Conservation (phyloP, 495 filamentous ascomycete species). For the Talaromyces nanjingensis region DNA sequence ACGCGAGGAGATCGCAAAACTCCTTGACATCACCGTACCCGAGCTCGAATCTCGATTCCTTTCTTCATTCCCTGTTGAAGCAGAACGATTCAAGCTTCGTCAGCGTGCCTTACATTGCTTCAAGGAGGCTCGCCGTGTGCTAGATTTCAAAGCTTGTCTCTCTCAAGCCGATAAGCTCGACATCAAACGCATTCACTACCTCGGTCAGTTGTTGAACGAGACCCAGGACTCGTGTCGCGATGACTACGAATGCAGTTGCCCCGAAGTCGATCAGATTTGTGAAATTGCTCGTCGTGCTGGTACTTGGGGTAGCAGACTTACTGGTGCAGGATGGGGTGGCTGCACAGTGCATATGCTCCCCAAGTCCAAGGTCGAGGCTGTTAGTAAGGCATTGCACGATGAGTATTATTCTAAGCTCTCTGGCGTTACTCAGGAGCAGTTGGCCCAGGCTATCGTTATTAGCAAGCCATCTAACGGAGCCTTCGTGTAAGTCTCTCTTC, state of each 20-base stretch:
- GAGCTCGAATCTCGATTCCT: slow-evolving; percentile 71
- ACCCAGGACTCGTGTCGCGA: slow-evolving; percentile 82
- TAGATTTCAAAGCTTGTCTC: slow-evolving; percentile 72
- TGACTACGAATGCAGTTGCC: slow-evolving; percentile 82
- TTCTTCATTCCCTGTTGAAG: slow-evolving; percentile 78
- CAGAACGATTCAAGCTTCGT: slow-evolving; percentile 79
- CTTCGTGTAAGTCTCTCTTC: slow-evolving; percentile 29
- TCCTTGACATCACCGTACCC: slow-evolving; percentile 58
- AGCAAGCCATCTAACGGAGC: slow-evolving; percentile 63
- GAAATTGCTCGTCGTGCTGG: slow-evolving; percentile 69
- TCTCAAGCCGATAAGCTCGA: slow-evolving; percentile 43
- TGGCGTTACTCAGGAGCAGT: slow-evolving; percentile 63
- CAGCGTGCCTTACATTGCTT: slow-evolving; percentile 88
- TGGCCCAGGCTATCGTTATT: slow-evolving; percentile 76
- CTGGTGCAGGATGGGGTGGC: slow-evolving; percentile 94
- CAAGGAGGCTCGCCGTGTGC: slow-evolving; percentile 78
- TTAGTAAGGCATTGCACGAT: slow-evolving; percentile 67
- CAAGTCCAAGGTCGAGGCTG: slow-evolving; percentile 72
- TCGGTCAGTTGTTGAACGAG: slow-evolving; percentile 83
- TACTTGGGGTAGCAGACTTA: slow-evolving; percentile 78
- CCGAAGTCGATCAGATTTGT: slow-evolving; percentile 84
- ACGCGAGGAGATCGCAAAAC: slow-evolving; percentile 71
- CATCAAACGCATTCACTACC: slow-evolving; percentile 53
- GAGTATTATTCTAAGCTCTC: slow-evolving; percentile 75
- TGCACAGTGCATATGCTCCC: slow-evolving; percentile 92